Conservation (phyloP, 2,329 filamentous ascomycete genomes). For the Colletotrichum gloeosporioides region DNA sequence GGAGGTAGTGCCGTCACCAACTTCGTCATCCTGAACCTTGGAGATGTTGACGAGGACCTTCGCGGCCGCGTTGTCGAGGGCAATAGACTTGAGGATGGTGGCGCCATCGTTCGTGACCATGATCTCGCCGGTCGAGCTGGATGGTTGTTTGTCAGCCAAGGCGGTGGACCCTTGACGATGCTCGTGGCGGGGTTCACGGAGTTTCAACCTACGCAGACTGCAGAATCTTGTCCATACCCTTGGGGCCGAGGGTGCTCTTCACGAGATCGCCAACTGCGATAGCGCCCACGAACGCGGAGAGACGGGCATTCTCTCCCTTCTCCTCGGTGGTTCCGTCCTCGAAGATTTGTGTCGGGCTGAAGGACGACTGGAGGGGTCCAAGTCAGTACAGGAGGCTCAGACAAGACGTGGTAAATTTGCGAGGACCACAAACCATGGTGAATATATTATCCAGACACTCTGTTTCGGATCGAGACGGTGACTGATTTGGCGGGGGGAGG, state of each 20-base stretch:
- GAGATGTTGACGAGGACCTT: conserved; percentile 99
- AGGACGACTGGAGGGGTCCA: conserved; percentile 51
- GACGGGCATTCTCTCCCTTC: conserved; percentile 98
- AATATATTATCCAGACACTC: conserved; percentile 17
- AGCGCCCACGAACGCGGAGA: conserved; percentile 96
- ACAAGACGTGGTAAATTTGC: background rate
- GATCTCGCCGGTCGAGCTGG: conserved; percentile 91
- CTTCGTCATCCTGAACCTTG: conserved; percentile 98
- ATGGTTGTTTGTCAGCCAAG: conserved; percentile 16
- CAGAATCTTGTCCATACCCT: conserved; percentile 99
- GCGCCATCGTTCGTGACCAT: conserved; percentile 99
- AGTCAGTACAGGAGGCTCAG: background rate
- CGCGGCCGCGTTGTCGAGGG: conserved; percentile 95
- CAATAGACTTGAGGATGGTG: conserved; percentile 97
- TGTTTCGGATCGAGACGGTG: background rate
- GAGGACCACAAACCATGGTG: conserved; percentile 9
- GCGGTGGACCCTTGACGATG: conserved; percentile 3
- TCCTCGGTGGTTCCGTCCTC: conserved; percentile 96
- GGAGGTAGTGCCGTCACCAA: conserved; percentile 98
- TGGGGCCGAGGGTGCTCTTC: conserved; percentile 95
- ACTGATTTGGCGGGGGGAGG: background rate
- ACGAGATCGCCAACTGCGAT: conserved; percentile 97
- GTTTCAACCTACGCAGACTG: conserved; percentile 79
- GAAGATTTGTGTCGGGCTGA: conserved; percentile 97
- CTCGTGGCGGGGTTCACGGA: background rate